Evolutionary conservation across 495 filamentous ascomycete species (phyloP).

Genomic region (Parmelia sp.): DNA sequence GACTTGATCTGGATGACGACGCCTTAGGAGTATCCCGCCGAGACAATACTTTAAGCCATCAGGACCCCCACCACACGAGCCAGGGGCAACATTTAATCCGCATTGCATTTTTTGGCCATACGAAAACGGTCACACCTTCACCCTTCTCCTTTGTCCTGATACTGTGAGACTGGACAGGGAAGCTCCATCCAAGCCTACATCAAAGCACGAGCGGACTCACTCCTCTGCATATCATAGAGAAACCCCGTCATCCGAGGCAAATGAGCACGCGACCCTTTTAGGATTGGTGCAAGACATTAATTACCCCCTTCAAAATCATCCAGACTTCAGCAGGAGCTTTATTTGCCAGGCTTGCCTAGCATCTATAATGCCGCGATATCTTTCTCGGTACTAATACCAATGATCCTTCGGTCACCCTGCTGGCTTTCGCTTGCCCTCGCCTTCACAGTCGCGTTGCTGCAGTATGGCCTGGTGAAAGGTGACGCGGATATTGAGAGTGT

Average conservation of each 20-base stretch:
- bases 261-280: slow-evolving; percentile 12
- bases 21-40: no score
- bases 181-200: no score
- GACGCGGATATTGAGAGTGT: slow-evolving; percentile 41
- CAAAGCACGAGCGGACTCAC: not conserved
- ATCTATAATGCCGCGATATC: slow-evolving; percentile 13
- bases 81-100: not conserved
- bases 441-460: slow-evolving; percentile 9
- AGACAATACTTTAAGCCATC: not conserved
- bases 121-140: not conserved
- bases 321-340: not conserved
- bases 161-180: not conserved
- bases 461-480: slow-evolving; percentile 7
- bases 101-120: not conserved
- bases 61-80: not conserved
- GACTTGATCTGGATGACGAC: no score
- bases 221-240: not conserved
- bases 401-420: slow-evolving; percentile 13
- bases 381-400: slow-evolving; percentile 1
- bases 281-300: not conserved
- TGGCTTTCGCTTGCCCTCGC: slow-evolving; percentile 16
- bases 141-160: not conserved
- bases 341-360: not conserved
- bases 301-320: not conserved
- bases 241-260: not conserved